phyloP scores from a whole-genome alignment of 2,329 filamentous ascomycete genomes.

The Colletotrichum abscissum region DNA sequence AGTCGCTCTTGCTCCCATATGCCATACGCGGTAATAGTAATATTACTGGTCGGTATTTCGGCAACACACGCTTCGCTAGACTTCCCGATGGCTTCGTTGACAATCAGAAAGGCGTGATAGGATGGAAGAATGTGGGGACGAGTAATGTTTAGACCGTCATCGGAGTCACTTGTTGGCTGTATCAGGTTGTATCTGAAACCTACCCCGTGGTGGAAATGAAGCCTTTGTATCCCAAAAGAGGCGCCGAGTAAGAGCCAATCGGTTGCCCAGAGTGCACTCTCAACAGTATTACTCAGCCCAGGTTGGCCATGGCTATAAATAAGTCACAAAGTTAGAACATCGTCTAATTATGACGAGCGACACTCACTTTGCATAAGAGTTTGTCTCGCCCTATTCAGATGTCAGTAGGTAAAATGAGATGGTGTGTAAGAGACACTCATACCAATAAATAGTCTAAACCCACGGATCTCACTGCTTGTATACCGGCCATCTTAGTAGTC shows the following conservation, averaged over 20 bases:
- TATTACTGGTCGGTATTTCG: background rate
- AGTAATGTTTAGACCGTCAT: conserved; percentile 9
- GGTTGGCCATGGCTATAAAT: background rate
- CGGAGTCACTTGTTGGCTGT: conserved; percentile 4
- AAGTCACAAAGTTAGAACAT: background rate
- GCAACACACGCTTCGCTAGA: background rate
- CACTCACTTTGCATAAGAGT: conserved; percentile 7
- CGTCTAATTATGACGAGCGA: too few species aligned
- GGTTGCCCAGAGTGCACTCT: conserved; percentile 1
- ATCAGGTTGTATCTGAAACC: conserved; percentile 5
- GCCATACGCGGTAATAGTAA: conserved; percentile 1
- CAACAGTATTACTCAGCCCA: background rate
- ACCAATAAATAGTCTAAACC: conserved; percentile 4
- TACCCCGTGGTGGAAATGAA: conserved; percentile 8
- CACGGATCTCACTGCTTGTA: background rate
- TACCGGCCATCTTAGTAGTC: background rate
- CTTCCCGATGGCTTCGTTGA: conserved; percentile 9
- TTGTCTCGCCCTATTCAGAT: background rate
- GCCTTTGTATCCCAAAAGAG: background rate
- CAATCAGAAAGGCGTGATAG: background rate
- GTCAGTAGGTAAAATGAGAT: background rate
- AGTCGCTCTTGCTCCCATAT: background rate
- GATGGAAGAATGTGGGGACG: background rate
- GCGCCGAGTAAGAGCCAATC: conserved; percentile 11
- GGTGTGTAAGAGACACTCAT: background rate